phyloP scores from a whole-genome alignment of 2,329 filamentous ascomycete species.

The Acrocalymma vagum region DNA sequence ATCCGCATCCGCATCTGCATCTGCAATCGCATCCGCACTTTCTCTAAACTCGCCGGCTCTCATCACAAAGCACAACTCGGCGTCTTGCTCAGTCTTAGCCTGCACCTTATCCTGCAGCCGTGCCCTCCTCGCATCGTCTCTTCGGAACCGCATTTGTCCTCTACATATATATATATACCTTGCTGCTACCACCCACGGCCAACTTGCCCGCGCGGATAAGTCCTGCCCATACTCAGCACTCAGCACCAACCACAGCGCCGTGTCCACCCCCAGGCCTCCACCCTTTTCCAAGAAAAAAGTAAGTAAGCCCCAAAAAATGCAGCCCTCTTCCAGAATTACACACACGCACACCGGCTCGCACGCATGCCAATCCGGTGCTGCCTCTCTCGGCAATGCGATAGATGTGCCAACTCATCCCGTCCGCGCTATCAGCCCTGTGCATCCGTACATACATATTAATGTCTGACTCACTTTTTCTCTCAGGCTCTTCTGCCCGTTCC shows the following conservation, averaged over 20 bases:
- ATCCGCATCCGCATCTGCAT: too few relatives aligned
- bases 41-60: too few relatives aligned
- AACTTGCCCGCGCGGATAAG: too few relatives aligned
- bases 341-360: too few relatives aligned
- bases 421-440: constrained; percentile 34
- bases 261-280: constrained; percentile 15
- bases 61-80: constrained; percentile 15
- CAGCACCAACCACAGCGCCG: constrained; percentile 24
- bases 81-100: constrained; percentile 11
- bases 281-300: constrained; percentile 24
- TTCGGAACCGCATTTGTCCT: constrained; percentile 6
- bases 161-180: constrained; percentile 9
- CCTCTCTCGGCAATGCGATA: constrained; percentile 19
- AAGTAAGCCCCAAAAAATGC: constrained; percentile 42
- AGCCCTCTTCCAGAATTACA: constrained; percentile 31
- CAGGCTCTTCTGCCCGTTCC: constrained; percentile 33
- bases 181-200: neutral
- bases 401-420: constrained; percentile 39
- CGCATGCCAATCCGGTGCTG: constrained; percentile 33
- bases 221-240: constrained; percentile 6
- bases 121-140: constrained; percentile 9
- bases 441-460: constrained; percentile 37
- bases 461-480: constrained; percentile 44
- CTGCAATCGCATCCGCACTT: too few relatives aligned
- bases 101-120: constrained; percentile 9